A percentile compares a stretch with the other conserved stretches of the same genome.
phyloP scores from a whole-genome alignment of 1,284 basidiomycete genomes.

The Ustilago shanxiensis region DNA sequence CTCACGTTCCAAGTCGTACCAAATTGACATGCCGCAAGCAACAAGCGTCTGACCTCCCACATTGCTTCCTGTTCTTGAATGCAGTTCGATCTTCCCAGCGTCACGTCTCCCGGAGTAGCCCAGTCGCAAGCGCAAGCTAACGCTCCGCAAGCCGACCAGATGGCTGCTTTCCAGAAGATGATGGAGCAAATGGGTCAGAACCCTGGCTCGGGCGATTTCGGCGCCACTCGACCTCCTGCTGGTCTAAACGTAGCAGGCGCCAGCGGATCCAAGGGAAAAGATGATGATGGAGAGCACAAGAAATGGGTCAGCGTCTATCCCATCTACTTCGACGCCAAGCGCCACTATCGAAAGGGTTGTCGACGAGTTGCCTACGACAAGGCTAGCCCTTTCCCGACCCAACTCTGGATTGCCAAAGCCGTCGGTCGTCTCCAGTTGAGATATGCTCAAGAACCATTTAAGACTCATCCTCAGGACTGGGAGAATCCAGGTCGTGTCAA shows the following conservation, averaged over 20 bases:
- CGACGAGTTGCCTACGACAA: constrained; percentile 84
- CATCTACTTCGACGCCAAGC: constrained; percentile 95
- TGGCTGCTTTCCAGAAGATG: constrained; percentile 62
- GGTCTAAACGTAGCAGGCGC: constrained; percentile 6
- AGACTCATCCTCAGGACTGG: constrained; percentile 94
- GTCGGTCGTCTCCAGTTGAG: constrained; percentile 81
- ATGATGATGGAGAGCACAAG: constrained; percentile 60
- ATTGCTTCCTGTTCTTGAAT: not conserved
- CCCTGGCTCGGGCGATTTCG: constrained; percentile 43
- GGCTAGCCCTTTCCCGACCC: constrained; percentile 92
- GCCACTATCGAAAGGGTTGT: constrained; percentile 83
- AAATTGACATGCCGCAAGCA: not conserved
- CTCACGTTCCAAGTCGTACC: not conserved
- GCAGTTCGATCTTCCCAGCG: constrained; percentile 62
- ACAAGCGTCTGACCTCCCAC: constrained; percentile 6
- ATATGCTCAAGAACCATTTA: constrained; percentile 84
- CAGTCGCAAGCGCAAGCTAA: constrained; percentile 23
- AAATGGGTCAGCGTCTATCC: constrained; percentile 97
- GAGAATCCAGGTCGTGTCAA: constrained; percentile 85
- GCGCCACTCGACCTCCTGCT: constrained; percentile 28
- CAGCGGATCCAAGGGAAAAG: constrained; percentile 33
- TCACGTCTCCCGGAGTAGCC: constrained; percentile 47
- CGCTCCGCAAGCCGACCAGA: constrained; percentile 51
- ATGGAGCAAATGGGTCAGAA: constrained; percentile 62
- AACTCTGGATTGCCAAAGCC: constrained; percentile 89